Percentiles rank a stretch among this genome's conserved stretches.
Conservation (phyloP, 768 basidiomycete species). For the Phylloporus scabripes region DNA sequence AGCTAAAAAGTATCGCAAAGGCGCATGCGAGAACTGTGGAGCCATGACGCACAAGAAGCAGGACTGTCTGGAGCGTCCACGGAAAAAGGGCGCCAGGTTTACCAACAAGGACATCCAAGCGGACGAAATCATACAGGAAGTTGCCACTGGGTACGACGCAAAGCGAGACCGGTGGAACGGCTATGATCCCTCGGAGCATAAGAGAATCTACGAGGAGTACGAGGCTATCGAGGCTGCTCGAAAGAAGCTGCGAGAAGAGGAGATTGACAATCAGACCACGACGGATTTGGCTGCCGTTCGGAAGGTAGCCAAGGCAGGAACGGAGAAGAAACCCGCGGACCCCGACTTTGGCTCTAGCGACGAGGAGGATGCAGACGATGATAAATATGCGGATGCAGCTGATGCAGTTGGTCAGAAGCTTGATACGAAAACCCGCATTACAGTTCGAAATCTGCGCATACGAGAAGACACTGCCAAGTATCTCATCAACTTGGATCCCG, state of each 20-base stretch:
- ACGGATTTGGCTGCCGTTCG: conserved; percentile 87
- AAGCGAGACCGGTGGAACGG: conserved; percentile 99
- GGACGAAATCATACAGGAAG: conserved; percentile 85
- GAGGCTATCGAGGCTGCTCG: conserved; percentile 87
- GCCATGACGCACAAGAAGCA: conserved; percentile 87
- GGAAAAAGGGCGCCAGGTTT: conserved; percentile 93
- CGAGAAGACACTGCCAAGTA: conserved; percentile 99
- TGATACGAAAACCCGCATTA: conserved; percentile 97
- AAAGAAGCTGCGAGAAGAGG: conserved; percentile 89
- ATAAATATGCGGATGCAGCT: conserved; percentile 97
- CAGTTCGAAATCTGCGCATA: conserved; percentile 96
- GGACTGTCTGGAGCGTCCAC: conserved; percentile 94
- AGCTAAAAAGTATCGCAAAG: conserved; percentile 95
- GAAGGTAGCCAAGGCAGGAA: conserved; percentile 90
- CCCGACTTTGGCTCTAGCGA: conserved; percentile 95
- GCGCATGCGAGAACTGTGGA: conserved; percentile 98
- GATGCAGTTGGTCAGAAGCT: conserved; percentile 98
- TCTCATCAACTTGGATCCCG: conserved; percentile 90
- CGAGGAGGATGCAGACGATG: conserved; percentile 94
- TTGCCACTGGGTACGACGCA: conserved; percentile 76
- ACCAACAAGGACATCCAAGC: conserved; percentile 85
- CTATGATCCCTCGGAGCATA: conserved; percentile 86
- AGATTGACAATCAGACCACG: conserved; percentile 95
- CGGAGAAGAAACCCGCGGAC: conserved; percentile 65
- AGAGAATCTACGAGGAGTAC: conserved; percentile 88